Base-by-base conservation (phyloP, 2,329 filamentous ascomycete species). In the Ophiostoma triangulosporum region DNA sequence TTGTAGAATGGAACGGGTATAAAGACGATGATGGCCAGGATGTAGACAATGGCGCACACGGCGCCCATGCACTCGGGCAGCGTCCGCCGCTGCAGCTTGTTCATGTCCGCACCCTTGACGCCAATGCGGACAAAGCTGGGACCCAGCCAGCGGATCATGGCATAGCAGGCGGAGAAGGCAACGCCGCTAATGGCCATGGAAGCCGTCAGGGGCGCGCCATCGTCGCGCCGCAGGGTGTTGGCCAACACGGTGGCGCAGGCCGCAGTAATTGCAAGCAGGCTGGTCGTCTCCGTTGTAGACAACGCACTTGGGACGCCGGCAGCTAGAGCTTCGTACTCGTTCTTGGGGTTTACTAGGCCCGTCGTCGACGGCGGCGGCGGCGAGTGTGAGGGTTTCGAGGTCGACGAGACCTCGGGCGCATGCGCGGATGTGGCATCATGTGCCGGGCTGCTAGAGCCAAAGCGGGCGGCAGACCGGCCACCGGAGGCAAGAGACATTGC, bases 1-100 rank as follows among this genome's bases (percentile, higher is more conserved):
- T 96, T 95, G 74, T 96, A 97, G 68, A 98, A 97, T 1, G 90
- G 87, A 68, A 96, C 95, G 0, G 93, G 93, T 55, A 97, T 89
- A 67, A 98, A 98, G 58, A 88, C 72, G 60, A 97, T 94, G 60
- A 97, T 77, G 50, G 83, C 78, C 59, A 98, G 76, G 43, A 98
- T 76, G 69, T 97, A 97, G 26, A 97, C 89, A 60, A 93, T 80
- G 8, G 91, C 93, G 65, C 88, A 94, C 26, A 98, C 79, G 55
- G 88, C 88, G 29, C 93, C 93, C 90, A 98, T 96, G 60, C 87
- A 91, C 69, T 98, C 93, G 22, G 93, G 93, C 62, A 96, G 84
- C 68, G 93, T 88, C 56, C 76, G 76, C 60, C 80, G 80, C 62
- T 81, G 65, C 45, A 66, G 60, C 66, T 75, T 98, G 64, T 85